These are phyloP conservation scores for Aspergillus intermedius DNA, from an alignment of 2,329 filamentous ascomycete species.

Conservation along the genomic window DNA sequence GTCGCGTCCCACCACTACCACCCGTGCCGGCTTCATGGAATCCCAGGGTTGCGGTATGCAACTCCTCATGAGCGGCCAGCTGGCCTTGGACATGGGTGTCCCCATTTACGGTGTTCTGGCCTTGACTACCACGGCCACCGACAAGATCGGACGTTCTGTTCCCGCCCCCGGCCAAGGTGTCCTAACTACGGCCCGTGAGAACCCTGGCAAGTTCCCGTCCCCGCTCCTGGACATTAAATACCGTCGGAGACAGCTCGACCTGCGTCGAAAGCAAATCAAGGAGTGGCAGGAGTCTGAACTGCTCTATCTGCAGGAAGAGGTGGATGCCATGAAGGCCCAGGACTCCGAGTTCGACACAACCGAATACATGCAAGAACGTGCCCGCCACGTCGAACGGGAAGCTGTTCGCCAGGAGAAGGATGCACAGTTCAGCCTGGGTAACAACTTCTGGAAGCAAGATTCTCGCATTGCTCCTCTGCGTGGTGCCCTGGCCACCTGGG, in stretches of 20 bases:
- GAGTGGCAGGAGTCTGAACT: slow-evolving; percentile 95
- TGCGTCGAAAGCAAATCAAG: slow-evolving; percentile 89
- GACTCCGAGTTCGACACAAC: slow-evolving; percentile 66
- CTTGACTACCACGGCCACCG: slow-evolving; percentile 89
- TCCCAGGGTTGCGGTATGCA: slow-evolving; percentile 98
- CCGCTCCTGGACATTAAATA: slow-evolving; percentile 97
- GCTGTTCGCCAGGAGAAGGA: slow-evolving; percentile 88
- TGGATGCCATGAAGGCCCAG: slow-evolving; percentile 81
- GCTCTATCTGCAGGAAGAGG: slow-evolving; percentile 86
- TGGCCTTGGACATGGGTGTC: slow-evolving; percentile 96
- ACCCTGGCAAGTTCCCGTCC: slow-evolving; percentile 84
- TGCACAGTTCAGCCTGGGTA: slow-evolving; percentile 83
- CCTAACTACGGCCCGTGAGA: slow-evolving; percentile 87
- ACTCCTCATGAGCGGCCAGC: slow-evolving; percentile 93
- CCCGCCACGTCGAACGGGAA: slow-evolving; percentile 79
- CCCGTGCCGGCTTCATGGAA: slow-evolving; percentile 97
- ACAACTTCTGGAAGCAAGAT: slow-evolving; percentile 98
- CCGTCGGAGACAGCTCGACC: slow-evolving; percentile 86
- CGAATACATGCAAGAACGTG: slow-evolving; percentile 79
- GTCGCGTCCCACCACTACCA: slow-evolving; percentile 95
- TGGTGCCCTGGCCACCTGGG: slow-evolving; percentile 94
- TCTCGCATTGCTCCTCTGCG: slow-evolving; percentile 88
- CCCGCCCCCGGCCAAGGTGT: slow-evolving; percentile 96
- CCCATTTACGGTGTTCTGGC: slow-evolving; percentile 94
- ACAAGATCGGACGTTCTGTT: slow-evolving; percentile 98